Base-by-base conservation (phyloP, 345 rosid species). In the Litchi chinensis region DNA sequence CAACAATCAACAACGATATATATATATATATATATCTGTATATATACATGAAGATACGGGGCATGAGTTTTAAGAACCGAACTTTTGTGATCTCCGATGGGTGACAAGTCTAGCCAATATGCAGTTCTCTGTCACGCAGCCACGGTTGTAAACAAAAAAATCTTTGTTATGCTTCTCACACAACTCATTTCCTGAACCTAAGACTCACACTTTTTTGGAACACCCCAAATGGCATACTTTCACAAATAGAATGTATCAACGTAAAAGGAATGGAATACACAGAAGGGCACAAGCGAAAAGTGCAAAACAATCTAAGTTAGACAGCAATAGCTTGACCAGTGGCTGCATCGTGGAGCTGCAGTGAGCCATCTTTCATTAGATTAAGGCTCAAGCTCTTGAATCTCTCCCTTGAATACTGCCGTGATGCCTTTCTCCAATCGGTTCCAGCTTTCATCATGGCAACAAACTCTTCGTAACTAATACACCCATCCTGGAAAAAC, bases 401-500 rank as follows among this genome's bases (percentile, higher is more conserved):
- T 70, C 99, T 91, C 89, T 95, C 99, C 80, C 99, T 83, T 16
- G 99, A 95, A 84, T 95, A 95, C 81, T 95, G 99, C 15, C 99
- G 87, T 1, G 99, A 95, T 0, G 99, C 99, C 90, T 95, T 95
- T 84, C 99, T 90, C 99, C 99, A 95, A 66, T 95, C 99, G 0
- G 99, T 95, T 83, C 99, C 99, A 6, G 99, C 82, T 93, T 93
- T 95, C 99, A 95, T 95, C 99, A 95, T 93, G 3, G 91, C 87
- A 71, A 90, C 97, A 84, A 95, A 95, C 83, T 95, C 99, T 24
- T 95, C 98, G 37, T 95, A 95, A 84, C 96, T 92, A 77, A 95
- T 92, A 39, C 88, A 78, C 50, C 97, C 97, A 4, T 95, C 99
- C 98, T 95, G 91, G 24, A 70, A 76, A 54, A 40, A 48, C 18